These are phyloP conservation scores for Curvularia lunata DNA, from an alignment of 2,329 filamentous ascomycete species.

Conservation along the genomic window DNA sequence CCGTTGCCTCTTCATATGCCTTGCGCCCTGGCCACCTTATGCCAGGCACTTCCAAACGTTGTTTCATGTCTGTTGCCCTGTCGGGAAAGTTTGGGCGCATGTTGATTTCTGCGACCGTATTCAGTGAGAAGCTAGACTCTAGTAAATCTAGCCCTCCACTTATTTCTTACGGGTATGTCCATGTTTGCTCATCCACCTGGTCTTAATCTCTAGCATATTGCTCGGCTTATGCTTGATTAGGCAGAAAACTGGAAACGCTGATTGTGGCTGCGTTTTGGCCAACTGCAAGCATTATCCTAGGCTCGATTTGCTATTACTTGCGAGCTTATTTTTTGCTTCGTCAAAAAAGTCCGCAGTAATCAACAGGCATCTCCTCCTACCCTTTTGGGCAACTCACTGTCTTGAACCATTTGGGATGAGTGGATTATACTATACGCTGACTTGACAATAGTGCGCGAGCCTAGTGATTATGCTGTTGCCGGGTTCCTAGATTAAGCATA, in stretches of 20 bases:
- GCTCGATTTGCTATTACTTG: background rate
- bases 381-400: background rate
- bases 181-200: background rate
- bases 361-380: background rate
- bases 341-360: background rate
- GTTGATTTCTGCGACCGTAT: background rate
- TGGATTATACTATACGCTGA: background rate
- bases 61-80: background rate
- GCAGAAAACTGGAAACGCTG: background rate
- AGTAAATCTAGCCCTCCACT: background rate
- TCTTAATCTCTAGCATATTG: background rate
- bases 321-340: background rate
- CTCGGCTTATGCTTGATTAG: background rate
- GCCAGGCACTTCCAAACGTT: background rate
- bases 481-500: background rate
- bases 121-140: background rate
- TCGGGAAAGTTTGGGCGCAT: background rate
- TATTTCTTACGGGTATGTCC: background rate
- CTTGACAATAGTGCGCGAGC: background rate
- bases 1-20: background rate
- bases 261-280: background rate
- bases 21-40: background rate
- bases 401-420: background rate
- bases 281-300: background rate
- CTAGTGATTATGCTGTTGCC: background rate